Conservation (phyloP, 78 protist species). For the Chrysochromulina tobinii region DNA sequence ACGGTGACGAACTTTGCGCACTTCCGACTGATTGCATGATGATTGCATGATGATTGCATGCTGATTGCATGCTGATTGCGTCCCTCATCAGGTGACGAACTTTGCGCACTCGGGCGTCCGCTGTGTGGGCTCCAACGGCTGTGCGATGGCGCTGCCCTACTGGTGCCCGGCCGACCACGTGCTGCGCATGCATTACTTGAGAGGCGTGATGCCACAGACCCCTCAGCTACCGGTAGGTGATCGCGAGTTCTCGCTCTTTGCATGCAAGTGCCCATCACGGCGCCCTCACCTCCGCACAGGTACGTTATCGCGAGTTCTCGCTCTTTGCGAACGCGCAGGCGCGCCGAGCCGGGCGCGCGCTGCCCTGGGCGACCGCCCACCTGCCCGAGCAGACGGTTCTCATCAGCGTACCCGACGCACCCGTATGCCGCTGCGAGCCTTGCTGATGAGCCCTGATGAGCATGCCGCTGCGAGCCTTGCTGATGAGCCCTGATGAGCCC, state of each 20-base stretch:
- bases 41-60: no score
- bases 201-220: not conserved
- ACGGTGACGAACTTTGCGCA: not conserved
- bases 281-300: not conserved
- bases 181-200: constrained; percentile 11
- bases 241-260: not conserved
- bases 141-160: not conserved
- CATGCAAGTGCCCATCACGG: not conserved
- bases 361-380: no score
- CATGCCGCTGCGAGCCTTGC: no score
- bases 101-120: constrained; percentile 10
- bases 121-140: not conserved
- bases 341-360: no score
- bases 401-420: no score
- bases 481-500: no score
- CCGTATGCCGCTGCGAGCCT: no score
- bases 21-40: not conserved
- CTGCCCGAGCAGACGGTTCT: no score
- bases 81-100: not conserved
- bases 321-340: not conserved
- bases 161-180: constrained; percentile 1
- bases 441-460: no score
- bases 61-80: no score
- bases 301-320: no score
- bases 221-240: not conserved